These are phyloP conservation scores for Sugiyamaella valdiviana DNA, from an alignment of 805 yeast species.

Conservation along the genomic window DNA sequence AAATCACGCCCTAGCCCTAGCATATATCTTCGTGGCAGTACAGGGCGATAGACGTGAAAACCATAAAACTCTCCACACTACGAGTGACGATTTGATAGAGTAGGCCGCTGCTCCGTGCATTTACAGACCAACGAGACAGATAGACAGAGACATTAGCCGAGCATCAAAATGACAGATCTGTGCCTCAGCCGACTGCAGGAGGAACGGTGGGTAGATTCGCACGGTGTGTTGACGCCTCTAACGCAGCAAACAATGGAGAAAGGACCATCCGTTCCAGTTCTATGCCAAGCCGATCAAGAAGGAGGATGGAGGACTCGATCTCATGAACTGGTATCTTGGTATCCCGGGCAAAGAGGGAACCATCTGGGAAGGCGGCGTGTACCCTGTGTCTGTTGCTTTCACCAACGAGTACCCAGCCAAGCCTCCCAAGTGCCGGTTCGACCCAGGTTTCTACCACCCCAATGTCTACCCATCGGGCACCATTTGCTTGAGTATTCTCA, in stretches of 20 bases:
- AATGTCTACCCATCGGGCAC: conserved; percentile 98
- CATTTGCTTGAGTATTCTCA: conserved; percentile 83
- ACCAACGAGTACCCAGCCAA: conserved; percentile 91
- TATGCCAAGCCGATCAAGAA: conserved; percentile 82
- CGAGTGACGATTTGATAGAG: no score
- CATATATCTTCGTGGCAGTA: no score
- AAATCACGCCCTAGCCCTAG: no score
- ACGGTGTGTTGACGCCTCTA: neutral
- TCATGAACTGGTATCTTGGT: conserved; percentile 89
- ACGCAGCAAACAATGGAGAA: conserved; percentile 88
- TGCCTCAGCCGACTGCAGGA: conserved; percentile 83
- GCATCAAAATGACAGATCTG: conserved; percentile 40
- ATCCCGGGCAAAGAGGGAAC: conserved; percentile 90
- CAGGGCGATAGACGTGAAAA: no score
- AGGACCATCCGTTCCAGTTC: conserved; percentile 97
- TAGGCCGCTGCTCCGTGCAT: no score
- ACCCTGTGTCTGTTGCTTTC: conserved; percentile 73
- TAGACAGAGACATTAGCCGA: no score
- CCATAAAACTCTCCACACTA: no score
- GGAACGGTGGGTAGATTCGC: conserved; percentile 50
- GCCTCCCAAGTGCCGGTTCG: conserved; percentile 91
- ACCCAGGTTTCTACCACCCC: conserved; percentile 90
- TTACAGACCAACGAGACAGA: no score
- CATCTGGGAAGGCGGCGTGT: conserved; percentile 84
- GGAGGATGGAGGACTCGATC: conserved; percentile 76